Evolutionary conservation across 345 rosid species (phyloP).

Genomic region (Adansonia digitata): DNA sequence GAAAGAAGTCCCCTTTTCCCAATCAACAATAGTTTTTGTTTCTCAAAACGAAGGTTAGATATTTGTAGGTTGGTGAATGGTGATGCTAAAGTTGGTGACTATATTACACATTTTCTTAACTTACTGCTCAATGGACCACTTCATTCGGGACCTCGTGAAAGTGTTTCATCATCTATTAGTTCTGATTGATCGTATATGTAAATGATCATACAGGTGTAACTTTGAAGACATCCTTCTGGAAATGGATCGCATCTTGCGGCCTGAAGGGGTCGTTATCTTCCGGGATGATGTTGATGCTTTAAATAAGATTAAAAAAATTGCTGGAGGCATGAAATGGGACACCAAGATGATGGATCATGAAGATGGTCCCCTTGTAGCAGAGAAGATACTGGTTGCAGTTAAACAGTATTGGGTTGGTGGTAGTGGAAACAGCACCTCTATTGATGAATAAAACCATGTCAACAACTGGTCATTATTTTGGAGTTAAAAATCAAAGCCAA

Average conservation of each 20-base stretch:
- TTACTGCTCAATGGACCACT: background rate
- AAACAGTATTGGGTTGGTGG: slow-evolving; percentile 87
- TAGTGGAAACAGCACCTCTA: slow-evolving; percentile 48
- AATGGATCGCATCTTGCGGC: too few species aligned
- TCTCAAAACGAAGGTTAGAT: background rate
- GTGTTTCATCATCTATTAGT: background rate
- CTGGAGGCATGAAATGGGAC: slow-evolving; percentile 87
- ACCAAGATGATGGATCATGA: slow-evolving; percentile 83
- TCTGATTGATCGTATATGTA: slow-evolving; percentile 1
- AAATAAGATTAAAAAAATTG: slow-evolving; percentile 63
- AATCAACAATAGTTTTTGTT: background rate
- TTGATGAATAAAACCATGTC: slow-evolving; percentile 22
- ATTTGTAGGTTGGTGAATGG: background rate
- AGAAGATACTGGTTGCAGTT: slow-evolving; percentile 64
- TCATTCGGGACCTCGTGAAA: background rate
- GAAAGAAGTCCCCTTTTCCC: background rate
- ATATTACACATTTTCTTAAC: background rate
- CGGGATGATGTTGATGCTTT: slow-evolving; percentile 78
- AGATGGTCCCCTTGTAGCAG: slow-evolving; percentile 90
- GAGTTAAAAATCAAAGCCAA: background rate
- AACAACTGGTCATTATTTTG: background rate
- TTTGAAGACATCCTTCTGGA: slow-evolving; percentile 87
- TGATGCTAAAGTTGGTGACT: background rate
- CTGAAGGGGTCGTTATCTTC: slow-evolving; percentile 67
- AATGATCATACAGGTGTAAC: slow-evolving; percentile 64